Percentiles rank a stretch among this genome's conserved stretches.
phyloP scores from a whole-genome alignment of 2,329 filamentous ascomycete species.

The Stagonosporopsis vannaccii region DNA sequence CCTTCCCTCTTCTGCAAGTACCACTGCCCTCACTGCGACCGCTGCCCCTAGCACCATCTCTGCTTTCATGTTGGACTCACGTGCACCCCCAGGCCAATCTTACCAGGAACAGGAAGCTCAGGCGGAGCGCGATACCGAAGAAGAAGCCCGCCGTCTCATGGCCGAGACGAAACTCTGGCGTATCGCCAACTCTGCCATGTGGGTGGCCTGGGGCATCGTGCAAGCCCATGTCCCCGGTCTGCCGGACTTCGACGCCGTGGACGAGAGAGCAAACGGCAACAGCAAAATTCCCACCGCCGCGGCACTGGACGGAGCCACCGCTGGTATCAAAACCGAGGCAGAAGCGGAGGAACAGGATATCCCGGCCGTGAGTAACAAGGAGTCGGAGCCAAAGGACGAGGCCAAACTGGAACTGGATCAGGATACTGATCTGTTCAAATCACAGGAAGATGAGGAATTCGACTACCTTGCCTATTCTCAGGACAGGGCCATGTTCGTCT shows the following conservation, averaged over 20 bases:
- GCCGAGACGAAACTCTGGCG: constrained; percentile 87
- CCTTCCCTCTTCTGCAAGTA: constrained; percentile 43
- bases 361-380: constrained; percentile 33
- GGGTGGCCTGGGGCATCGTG: constrained; percentile 96
- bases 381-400: constrained; percentile 32
- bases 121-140: constrained; percentile 66
- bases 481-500: constrained; percentile 90
- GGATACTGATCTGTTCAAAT: constrained; percentile 52
- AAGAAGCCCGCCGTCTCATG: constrained; percentile 73
- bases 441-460: constrained; percentile 73
- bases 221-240: constrained; percentile 87
- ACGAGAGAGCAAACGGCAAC: constrained; percentile 13
- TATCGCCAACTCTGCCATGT: constrained; percentile 84
- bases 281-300: constrained; percentile 28
- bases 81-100: constrained; percentile 46
- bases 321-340: constrained; percentile 29
- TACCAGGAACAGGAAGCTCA: constrained; percentile 57
- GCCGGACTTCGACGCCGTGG: constrained; percentile 56
- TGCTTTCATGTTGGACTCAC: constrained; percentile 78
- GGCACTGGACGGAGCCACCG: constrained; percentile 37
- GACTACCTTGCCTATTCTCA: constrained; percentile 93
- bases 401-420: constrained; percentile 32
- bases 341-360: constrained; percentile 14
- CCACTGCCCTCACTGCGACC: constrained; percentile 43
- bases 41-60: constrained; percentile 53